Evolutionary conservation across 305 asterid species (phyloP), one percentile per base, ranked within the genome.

Genomic region (Ajuga reptans): DNA sequence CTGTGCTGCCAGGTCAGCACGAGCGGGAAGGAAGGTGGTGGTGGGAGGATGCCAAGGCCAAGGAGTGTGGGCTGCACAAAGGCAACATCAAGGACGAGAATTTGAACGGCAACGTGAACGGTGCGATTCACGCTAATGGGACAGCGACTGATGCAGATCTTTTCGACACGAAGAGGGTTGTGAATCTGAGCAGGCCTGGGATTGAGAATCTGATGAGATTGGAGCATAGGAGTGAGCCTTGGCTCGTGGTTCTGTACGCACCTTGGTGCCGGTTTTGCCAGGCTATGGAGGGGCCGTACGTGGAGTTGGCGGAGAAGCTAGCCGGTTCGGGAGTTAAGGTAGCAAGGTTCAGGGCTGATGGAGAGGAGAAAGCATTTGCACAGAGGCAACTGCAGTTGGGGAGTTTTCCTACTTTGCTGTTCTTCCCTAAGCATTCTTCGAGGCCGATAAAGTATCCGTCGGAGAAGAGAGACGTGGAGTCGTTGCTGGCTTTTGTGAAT

Each of bases 1-100:
- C 99, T 0, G 96, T 94, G 5, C 79, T 94, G 7, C 99, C 99
- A 0, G 95, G 99, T 16, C 99, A 94, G 64, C 99, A 94, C 17
- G 99, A 94, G 86, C 78, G 99, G 5, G 99, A 93, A 77, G 97
- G 99, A 59, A 81, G 99, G 79, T 93, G 99, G 97, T 93, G 99
- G 97, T 93, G 99, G 99, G 97, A 93, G 67, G 99, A 91, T 70
- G 95, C 99, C 45, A 86, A 84, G 80, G 95, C 97, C 9, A 93
- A 93, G 77, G 97, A 93, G 73, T 93, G 99, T n/a, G 99, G 99
- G 0, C 85, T 93, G 12, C 99, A 93, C 78, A 93, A 87, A 76
- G 96, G 96, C 41, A 93, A 93, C 50, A 72, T 93, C 9, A 89
- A 91, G 84, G 95, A 91, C 10, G 86, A 55, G 24, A 79, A 49